Evolutionary conservation across 352 stramenopile genomes (phyloP), one percentile per base, ranked within the genome.

Genomic region (Phytophthora ramorum): DNA sequence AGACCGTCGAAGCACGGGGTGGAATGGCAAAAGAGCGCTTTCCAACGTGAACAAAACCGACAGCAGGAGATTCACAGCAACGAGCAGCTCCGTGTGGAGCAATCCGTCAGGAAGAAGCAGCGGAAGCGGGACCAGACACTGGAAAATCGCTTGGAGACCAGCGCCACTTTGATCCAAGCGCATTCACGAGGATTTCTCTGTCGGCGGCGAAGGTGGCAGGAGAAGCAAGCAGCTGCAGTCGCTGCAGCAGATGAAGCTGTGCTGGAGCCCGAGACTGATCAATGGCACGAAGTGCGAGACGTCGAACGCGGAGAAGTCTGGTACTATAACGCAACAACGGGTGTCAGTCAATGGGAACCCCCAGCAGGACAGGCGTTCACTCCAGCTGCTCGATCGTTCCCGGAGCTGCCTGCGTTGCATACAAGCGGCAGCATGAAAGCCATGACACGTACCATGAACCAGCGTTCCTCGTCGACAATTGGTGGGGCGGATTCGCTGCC

Each of bases 301-400:
- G 67, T 90, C 8, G 81, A 89, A 16, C 64, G 71, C 7, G 78
- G 73, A 6, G 86, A 93, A 38, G 76, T 88, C 13, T 96, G 87
- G 87, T 96, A 87, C 62, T 96, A 94, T 71, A 96, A 96, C 52
- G 64, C 75, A 2, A 52, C 53, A 2, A 94, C 85, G 5, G 84
- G 84, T 3, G 64, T 85, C 13, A 93, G 84, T 66, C 85, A 96
- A 45, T 96, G 87, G 87, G 84, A 92, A 43, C 70, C 66, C 8
- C 86, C 88, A 0, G 28, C 37, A 17, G 7, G 43, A 43, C 26
- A 70, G 4, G 10, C 35, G 1, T 71, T 63, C 20, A 60, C 62
- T 45, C 48, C 50, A 55, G 30, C 14, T 19, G 26, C 38, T 17
- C 45, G 12, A n/a, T 80, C 70, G 8, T 47, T 82, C 0, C 63